These are phyloP conservation scores for Wilcoxina mikolae DNA, from an alignment of 495 filamentous ascomycete species.

Conservation along the genomic window DNA sequence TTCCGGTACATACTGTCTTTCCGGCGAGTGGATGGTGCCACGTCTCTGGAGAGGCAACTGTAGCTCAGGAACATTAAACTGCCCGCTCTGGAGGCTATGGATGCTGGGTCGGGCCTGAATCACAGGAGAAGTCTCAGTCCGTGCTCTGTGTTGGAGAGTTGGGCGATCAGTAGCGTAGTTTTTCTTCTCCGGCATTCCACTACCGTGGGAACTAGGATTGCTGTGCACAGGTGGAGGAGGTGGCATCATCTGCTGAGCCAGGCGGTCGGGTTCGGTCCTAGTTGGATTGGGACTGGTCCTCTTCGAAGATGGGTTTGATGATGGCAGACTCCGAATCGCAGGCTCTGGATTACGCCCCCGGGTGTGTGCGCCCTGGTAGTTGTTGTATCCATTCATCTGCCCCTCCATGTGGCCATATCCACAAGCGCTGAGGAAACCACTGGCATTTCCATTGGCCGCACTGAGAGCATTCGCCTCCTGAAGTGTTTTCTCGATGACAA, in stretches of 20 bases:
- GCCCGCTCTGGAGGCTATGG: not conserved
- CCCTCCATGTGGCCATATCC: not conserved
- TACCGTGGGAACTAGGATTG: not conserved
- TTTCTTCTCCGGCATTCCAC: not conserved
- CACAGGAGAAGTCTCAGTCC: not conserved
- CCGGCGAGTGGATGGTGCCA: not conserved
- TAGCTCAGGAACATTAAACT: not conserved
- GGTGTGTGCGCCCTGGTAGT: not conserved
- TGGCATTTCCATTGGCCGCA: not conserved
- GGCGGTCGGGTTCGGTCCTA: not conserved
- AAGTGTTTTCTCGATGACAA: conserved; percentile 15
- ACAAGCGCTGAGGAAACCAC: not conserved
- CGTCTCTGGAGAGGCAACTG: not conserved
- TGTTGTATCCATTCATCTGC: not conserved
- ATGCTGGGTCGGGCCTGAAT: not conserved
- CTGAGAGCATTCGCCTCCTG: conserved; percentile 9
- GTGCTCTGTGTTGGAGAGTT: not conserved
- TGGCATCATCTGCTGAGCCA: not conserved
- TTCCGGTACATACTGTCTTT: not conserved
- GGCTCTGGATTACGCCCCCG: not conserved
- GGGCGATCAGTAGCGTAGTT: conserved; percentile 1
- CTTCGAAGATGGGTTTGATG: conserved; percentile 1
- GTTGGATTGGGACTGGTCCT: conserved; percentile 1
- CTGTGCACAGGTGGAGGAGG: not conserved
- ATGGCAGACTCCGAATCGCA: not conserved